Conservation (phyloP, 495 filamentous ascomycete species). For the Penicillium pulvis region DNA sequence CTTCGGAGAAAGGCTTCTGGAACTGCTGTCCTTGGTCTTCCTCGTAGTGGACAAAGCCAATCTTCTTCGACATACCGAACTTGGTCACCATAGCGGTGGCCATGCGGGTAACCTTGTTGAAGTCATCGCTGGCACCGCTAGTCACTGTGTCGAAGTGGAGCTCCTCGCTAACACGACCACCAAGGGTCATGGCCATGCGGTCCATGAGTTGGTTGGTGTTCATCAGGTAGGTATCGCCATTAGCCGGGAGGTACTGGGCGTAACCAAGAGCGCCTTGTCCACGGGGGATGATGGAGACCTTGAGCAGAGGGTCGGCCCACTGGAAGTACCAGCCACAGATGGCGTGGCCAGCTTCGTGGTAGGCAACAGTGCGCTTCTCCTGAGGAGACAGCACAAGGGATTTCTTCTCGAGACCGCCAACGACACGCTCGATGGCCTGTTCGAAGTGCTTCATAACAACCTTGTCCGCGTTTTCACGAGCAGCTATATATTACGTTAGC, state of each 20-base stretch:
- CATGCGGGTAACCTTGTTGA: conserved; percentile 97
- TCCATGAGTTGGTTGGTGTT: conserved; percentile 96
- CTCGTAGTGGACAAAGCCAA: conserved; percentile 89
- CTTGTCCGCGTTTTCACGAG: conserved; percentile 70
- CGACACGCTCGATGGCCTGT: conserved; percentile 94
- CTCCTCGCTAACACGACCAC: conserved; percentile 91
- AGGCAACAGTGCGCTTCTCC: conserved; percentile 94
- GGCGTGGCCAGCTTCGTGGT: conserved; percentile 97
- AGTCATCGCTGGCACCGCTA: conserved; percentile 91
- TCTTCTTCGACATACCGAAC: conserved; percentile 94
- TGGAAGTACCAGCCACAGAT: conserved; percentile 98
- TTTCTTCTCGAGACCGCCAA: conserved; percentile 95
- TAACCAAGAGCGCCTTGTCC: conserved; percentile 92
- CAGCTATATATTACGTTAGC: conserved; percentile 60
- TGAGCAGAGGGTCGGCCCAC: conserved; percentile 93
- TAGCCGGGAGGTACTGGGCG: conserved; percentile 89
- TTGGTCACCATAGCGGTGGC: conserved; percentile 96
- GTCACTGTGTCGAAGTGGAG: conserved; percentile 96
- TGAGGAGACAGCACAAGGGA: conserved; percentile 87
- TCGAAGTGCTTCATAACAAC: conserved; percentile 92
- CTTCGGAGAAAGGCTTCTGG: conserved; percentile 94
- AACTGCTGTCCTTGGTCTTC: conserved; percentile 75
- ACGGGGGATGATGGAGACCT: conserved; percentile 97
- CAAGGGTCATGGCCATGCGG: conserved; percentile 99
- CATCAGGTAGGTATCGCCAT: conserved; percentile 87